Percentiles rank a stretch among this genome's conserved stretches.
These are phyloP conservation scores for Dovyalis caffra DNA, from an alignment of 345 rosid species.

Conservation along the genomic window DNA sequence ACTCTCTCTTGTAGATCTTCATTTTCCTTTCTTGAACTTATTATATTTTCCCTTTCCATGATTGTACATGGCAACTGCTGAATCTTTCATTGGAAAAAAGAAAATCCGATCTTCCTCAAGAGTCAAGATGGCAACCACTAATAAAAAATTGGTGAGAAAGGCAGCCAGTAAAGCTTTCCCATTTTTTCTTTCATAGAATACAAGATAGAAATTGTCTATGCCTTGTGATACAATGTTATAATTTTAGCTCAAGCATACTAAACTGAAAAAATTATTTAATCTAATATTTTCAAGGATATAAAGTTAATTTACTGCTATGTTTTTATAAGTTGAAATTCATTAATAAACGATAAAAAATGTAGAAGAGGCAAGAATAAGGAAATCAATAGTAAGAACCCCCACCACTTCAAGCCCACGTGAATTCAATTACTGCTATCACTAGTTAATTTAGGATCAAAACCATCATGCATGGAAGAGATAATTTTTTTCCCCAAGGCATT, in stretches of 20 bases:
- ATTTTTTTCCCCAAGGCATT: no score
- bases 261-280: no score
- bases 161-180: slow-evolving; percentile 1
- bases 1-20: not conserved
- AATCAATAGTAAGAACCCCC: no score
- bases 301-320: no score
- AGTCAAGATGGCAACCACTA: slow-evolving; percentile 21
- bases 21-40: slow-evolving; percentile 10
- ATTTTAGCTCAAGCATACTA: no score
- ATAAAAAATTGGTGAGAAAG: not conserved
- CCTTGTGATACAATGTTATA: no score
- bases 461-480: not conserved
- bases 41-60: slow-evolving; percentile 10
- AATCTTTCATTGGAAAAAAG: slow-evolving; percentile 13
- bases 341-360: no score
- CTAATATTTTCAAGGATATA: no score
- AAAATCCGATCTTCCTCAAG: not conserved
- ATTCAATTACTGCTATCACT: not conserved
- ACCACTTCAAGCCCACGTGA: no score
- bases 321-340: no score
- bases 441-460: not conserved
- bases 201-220: not conserved
- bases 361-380: no score
- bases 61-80: slow-evolving; percentile 26
- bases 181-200: not conserved